phyloP scores from a whole-genome alignment of 1,284 basidiomycete species.

The Mycena sp. region DNA sequence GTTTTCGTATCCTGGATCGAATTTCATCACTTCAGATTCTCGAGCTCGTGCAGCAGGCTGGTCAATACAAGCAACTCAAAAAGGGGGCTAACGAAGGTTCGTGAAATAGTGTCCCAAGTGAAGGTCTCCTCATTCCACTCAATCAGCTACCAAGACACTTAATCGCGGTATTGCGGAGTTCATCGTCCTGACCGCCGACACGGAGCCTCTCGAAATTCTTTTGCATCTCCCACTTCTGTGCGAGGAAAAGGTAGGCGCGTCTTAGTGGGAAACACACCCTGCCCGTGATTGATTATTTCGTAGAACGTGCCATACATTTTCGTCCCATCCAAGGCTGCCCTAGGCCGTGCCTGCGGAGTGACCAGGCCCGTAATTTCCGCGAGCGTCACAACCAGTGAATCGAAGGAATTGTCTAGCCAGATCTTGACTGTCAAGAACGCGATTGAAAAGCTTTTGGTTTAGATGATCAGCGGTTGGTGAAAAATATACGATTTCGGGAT shows the following conservation, averaged over 20 bases:
- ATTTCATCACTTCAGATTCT: slow-evolving; percentile 68
- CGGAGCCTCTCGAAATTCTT: slow-evolving; percentile 97
- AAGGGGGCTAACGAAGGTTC: slow-evolving; percentile 97
- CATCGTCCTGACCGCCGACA: slow-evolving; percentile 97
- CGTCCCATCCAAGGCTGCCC: slow-evolving; percentile 92
- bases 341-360: slow-evolving; percentile 97
- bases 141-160: slow-evolving; percentile 91
- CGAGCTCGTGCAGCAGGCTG: slow-evolving; percentile 89
- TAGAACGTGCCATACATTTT: slow-evolving; percentile 98
- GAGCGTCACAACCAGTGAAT: slow-evolving; percentile 96
- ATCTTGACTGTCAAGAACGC: slow-evolving; percentile 90
- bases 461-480: background rate
- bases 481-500: too few relatives aligned
- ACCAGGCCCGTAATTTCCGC: slow-evolving; percentile 95
- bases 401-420: slow-evolving; percentile 91
- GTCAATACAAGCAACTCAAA: slow-evolving; percentile 96
- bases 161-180: slow-evolving; percentile 99
- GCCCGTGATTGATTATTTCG: background rate
- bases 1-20: slow-evolving; percentile 13
- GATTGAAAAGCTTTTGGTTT: slow-evolving; percentile 76
- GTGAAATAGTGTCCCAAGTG: slow-evolving; percentile 25
- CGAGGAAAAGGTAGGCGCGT: slow-evolving; percentile 87
- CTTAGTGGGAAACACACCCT: background rate
- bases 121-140: slow-evolving; percentile 1
- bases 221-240: slow-evolving; percentile 97